A percentile compares a stretch with the other conserved stretches of the same genome.
Evolutionary conservation across 2,329 filamentous ascomycete genomes (phyloP).

Genomic region (Alternaria angustiovoidea): DNA sequence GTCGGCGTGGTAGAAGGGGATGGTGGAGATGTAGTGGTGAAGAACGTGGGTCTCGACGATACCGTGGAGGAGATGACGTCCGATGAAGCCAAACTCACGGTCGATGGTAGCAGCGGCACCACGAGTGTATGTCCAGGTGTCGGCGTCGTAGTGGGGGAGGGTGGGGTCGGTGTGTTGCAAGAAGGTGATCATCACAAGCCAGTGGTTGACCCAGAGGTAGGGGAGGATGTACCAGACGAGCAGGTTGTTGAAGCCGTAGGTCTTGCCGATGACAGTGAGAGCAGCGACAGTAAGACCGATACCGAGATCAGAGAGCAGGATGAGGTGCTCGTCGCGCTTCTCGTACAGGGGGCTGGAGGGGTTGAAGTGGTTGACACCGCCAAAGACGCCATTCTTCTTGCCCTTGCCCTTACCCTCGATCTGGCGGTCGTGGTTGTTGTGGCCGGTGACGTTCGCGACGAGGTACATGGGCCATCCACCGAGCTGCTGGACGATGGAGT

Average conservation of each 20-base stretch:
- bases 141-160: slow-evolving; percentile 87
- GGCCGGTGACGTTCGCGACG: slow-evolving; percentile 89
- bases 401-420: slow-evolving; percentile 91
- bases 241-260: slow-evolving; percentile 85
- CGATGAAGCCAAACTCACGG: slow-evolving; percentile 96
- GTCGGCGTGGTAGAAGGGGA: slow-evolving; percentile 96
- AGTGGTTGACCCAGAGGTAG: slow-evolving; percentile 98
- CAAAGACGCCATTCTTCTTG: slow-evolving; percentile 82
- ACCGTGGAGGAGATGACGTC: slow-evolving; percentile 87
- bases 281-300: slow-evolving; percentile 65
- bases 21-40: slow-evolving; percentile 95
- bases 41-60: slow-evolving; percentile 98
- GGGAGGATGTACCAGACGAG: slow-evolving; percentile 94
- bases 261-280: slow-evolving; percentile 75
- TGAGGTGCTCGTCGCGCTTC: slow-evolving; percentile 86
- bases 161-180: slow-evolving; percentile 96
- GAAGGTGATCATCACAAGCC: slow-evolving; percentile 97
- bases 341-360: slow-evolving; percentile 90
- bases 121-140: slow-evolving; percentile 91
- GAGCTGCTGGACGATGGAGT: slow-evolving; percentile 85
- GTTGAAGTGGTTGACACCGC: slow-evolving; percentile 94
- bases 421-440: slow-evolving; percentile 93
- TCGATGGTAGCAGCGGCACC: slow-evolving; percentile 96
- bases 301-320: slow-evolving; percentile 86
- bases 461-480: slow-evolving; percentile 95